Percentiles rank a stretch among this genome's conserved stretches.
Conservation (phyloP, 345 rosid genomes). For the Populus davidiana region DNA sequence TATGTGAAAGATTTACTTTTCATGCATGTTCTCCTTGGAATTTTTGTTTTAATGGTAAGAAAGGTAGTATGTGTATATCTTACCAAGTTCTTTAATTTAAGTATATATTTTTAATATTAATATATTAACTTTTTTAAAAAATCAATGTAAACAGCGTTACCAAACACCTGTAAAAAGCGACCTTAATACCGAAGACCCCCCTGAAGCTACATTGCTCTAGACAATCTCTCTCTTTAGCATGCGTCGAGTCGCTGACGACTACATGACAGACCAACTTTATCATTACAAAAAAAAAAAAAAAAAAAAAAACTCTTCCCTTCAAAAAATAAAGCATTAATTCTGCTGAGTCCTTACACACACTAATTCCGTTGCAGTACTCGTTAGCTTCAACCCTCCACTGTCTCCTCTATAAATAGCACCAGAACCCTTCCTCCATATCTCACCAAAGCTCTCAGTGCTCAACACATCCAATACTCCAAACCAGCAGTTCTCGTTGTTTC, state of each 20-base stretch:
- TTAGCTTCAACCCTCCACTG: not conserved
- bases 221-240: constrained; percentile 20
- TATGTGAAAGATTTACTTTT: too few species aligned
- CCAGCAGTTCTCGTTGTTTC: not conserved
- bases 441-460: constrained; percentile 17
- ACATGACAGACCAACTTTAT: not conserved
- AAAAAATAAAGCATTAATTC: too few species aligned
- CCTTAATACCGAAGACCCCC: too few species aligned
- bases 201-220: too few species aligned
- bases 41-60: too few species aligned
- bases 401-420: constrained; percentile 45
- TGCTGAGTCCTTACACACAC: not conserved
- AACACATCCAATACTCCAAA: not conserved
- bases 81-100: too few species aligned
- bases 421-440: constrained; percentile 17
- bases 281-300: not conserved
- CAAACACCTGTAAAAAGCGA: too few species aligned
- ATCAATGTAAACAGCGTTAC: too few species aligned
- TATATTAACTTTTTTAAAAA: too few species aligned
- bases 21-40: too few species aligned
- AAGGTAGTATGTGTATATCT: too few species aligned
- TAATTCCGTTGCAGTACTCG: not conserved
- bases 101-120: too few species aligned
- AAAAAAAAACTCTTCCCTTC: not conserved
- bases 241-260: constrained; percentile 30